These are phyloP conservation scores for Raffaelea ambrosiae DNA, from an alignment of 2,329 filamentous ascomycete species.

Conservation along the genomic window DNA sequence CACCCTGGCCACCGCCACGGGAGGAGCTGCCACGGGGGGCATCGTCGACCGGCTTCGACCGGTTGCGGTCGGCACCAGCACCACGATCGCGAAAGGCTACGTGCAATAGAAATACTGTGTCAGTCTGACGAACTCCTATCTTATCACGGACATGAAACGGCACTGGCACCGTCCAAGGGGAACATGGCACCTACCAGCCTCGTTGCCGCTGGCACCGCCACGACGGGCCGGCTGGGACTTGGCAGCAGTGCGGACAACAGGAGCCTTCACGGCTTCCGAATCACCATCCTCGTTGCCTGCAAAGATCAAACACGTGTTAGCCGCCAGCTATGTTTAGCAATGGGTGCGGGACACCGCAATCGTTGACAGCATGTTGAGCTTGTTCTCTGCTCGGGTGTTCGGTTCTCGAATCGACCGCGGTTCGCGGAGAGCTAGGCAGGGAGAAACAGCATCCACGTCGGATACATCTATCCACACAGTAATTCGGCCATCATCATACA, in stretches of 20 bases:
- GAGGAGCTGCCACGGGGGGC: constrained; percentile 38
- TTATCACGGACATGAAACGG: not conserved
- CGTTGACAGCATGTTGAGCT: too few relatives aligned
- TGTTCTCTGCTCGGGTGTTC: too few relatives aligned
- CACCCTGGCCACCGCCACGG: constrained; percentile 50
- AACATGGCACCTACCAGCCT: constrained; percentile 62
- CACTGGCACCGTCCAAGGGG: not conserved
- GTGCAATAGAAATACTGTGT: too few relatives aligned
- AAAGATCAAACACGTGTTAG: constrained; percentile 6
- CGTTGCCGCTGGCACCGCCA: constrained; percentile 62
- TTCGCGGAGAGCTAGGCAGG: too few relatives aligned
- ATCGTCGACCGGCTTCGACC: constrained; percentile 69
- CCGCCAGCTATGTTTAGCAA: too few relatives aligned
- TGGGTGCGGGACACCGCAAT: too few relatives aligned
- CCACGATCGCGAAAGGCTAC: constrained; percentile 87
- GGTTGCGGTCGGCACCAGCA: constrained; percentile 75
- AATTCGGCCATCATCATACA: too few relatives aligned
- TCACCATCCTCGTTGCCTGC: constrained; percentile 56
- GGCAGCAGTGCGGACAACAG: constrained; percentile 81
- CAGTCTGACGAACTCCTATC: not conserved
- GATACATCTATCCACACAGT: too few relatives aligned
- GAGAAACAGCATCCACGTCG: too few relatives aligned
- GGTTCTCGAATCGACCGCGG: too few relatives aligned
- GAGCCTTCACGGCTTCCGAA: constrained; percentile 75
- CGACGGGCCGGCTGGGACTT: constrained; percentile 56